Evolutionary conservation across 768 basidiomycete genomes (phyloP).

Genomic region (Tephrocybe sp.): DNA sequence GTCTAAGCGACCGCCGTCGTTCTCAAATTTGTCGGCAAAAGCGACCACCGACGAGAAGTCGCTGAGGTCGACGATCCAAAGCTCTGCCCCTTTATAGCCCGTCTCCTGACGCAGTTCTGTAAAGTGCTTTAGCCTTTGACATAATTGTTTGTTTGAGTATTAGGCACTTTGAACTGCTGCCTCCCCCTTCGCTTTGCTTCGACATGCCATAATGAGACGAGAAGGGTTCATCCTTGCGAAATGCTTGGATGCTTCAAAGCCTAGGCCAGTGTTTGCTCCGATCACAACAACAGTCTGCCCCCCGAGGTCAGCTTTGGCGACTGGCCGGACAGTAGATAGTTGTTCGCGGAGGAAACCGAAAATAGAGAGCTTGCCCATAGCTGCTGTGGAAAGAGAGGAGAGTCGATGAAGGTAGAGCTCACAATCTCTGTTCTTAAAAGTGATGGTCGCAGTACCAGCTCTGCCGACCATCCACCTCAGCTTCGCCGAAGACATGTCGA

Average conservation of each 20-base stretch:
- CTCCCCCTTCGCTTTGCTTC: conserved; percentile 32
- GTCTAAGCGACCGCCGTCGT: conserved; percentile 39
- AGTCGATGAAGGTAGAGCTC: no score
- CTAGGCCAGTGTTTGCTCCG: conserved; percentile 51
- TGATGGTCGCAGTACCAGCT: no score
- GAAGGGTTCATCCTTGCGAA: conserved; percentile 44
- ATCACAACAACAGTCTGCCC: conserved; percentile 50
- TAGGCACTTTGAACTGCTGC: conserved; percentile 34
- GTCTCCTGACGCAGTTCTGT: conserved; percentile 31
- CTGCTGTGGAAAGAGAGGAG: no score
- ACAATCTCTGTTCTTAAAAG: no score
- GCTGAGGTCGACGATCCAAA: no score
- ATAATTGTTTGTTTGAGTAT: not conserved
- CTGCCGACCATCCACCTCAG: no score
- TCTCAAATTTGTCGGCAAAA: conserved; percentile 38
- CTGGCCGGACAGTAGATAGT: conserved; percentile 23
- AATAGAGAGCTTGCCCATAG: conserved; percentile 20
- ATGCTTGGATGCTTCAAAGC: conserved; percentile 45
- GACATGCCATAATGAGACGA: conserved; percentile 38
- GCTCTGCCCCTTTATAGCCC: conserved; percentile 31
- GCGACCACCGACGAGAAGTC: conserved; percentile 40
- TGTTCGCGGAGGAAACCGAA: conserved; percentile 21
- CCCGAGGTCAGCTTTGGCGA: conserved; percentile 34
- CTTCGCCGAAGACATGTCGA: no score
- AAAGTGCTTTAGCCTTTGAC: not conserved